phyloP scores from a whole-genome alignment of 805 yeast genomes.

The Saturnispora sekii region DNA sequence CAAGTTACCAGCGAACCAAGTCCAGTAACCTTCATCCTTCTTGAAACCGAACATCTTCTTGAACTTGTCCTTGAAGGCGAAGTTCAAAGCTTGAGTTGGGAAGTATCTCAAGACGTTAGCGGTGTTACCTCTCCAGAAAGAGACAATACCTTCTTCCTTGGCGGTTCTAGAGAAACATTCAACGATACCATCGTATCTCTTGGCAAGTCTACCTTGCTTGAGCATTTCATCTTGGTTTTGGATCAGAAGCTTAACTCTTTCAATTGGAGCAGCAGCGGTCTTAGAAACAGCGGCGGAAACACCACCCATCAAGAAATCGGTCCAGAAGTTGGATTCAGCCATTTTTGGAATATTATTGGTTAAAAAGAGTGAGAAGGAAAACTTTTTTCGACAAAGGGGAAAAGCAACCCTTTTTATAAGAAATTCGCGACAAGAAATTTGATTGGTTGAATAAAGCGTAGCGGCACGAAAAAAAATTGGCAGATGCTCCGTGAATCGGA shows the following conservation, averaged over 20 bases:
- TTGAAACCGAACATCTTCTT: conserved; percentile 94
- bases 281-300: conserved; percentile 97
- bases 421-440: conserved; percentile 2
- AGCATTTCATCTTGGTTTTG: conserved; percentile 98
- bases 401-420: not conserved
- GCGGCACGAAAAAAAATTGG: not conserved
- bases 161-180: conserved; percentile 95
- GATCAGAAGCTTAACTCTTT: conserved; percentile 90
- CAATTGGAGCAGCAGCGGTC: conserved; percentile 97
- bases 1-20: conserved; percentile 95
- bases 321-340: conserved; percentile 35
- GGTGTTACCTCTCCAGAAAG: conserved; percentile 99
- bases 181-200: conserved; percentile 77
- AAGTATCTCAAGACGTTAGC: conserved; percentile 98
- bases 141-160: conserved; percentile 80
- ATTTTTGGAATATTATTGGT: conserved; percentile 15
- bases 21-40: conserved; percentile 88
- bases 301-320: conserved; percentile 94
- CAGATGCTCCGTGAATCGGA: not conserved
- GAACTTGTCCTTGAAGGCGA: conserved; percentile 97
- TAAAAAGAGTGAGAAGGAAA: conserved; percentile 10
- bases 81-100: conserved; percentile 98
- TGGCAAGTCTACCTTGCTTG: conserved; percentile 91
- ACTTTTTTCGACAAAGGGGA: conserved; percentile 1
- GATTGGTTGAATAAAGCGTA: not conserved